phyloP scores from a whole-genome alignment of 441 rosid species.

The Melastoma candidum region DNA sequence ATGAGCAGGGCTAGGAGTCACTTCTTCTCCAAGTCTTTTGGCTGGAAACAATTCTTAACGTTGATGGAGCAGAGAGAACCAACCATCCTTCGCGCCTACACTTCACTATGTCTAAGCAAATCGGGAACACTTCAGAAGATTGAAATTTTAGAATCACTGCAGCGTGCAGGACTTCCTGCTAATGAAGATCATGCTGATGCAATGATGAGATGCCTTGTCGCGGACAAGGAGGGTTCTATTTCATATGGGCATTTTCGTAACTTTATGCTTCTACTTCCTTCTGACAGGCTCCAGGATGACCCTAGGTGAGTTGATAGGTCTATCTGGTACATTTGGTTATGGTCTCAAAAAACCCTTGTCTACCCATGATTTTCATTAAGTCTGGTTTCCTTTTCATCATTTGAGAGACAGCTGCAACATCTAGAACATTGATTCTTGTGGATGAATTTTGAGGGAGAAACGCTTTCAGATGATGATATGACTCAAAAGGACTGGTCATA shows the following conservation, averaged over 20 bases:
- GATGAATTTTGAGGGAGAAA: no score
- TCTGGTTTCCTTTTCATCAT: no score
- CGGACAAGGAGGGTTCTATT: conserved; percentile 82
- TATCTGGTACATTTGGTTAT: conserved; percentile 3
- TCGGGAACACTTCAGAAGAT: conserved; percentile 95
- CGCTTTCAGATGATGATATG: no score
- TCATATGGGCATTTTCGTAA: conserved; percentile 94
- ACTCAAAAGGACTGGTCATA: no score
- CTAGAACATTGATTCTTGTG: no score
- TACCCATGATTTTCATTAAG: no score
- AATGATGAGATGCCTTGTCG: conserved; percentile 89
- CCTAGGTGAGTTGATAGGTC: conserved; percentile 54
- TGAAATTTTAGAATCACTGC: conserved; percentile 75
- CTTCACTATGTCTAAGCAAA: conserved; percentile 83
- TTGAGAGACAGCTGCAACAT: no score
- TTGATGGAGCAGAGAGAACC: conserved; percentile 98
- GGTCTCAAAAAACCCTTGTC: no score
- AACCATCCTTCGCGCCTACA: conserved; percentile 91
- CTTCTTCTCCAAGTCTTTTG: conserved; percentile 86
- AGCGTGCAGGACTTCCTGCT: conserved; percentile 93
- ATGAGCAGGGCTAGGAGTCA: conserved; percentile 85
- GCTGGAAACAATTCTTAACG: conserved; percentile 97
- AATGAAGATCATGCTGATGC: conserved; percentile 93
- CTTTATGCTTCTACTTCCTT: conserved; percentile 92
- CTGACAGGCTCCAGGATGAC: conserved; percentile 88